phyloP scores from a whole-genome alignment of 2,329 filamentous ascomycete genomes.

The Colletotrichum truncatum region DNA sequence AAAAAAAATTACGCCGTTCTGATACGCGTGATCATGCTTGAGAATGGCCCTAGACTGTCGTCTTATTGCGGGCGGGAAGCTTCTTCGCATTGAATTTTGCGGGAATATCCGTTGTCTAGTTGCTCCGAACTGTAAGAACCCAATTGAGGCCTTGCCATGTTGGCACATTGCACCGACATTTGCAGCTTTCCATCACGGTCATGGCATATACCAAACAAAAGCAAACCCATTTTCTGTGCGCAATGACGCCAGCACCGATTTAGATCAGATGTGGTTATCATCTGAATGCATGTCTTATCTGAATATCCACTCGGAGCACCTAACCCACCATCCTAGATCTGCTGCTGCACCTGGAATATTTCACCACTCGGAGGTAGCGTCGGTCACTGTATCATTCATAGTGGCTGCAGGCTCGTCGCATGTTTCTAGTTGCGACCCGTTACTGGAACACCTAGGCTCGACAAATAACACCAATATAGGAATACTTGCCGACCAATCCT shows the following conservation, averaged over 20 bases:
- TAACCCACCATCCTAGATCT: neutral
- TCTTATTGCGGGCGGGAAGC: conserved; percentile 6
- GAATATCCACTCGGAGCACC: neutral
- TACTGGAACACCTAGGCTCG: neutral
- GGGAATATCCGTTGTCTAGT: conserved; percentile 20
- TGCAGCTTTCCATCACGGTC: neutral
- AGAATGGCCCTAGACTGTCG: neutral
- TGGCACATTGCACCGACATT: neutral
- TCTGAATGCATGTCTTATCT: conserved; percentile 7
- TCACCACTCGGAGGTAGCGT: neutral
- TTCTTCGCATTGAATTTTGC: conserved; percentile 7
- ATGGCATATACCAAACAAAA: neutral
- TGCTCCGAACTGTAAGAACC: conserved; percentile 7
- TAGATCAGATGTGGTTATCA: neutral
- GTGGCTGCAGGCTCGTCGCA: neutral
- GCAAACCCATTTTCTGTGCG: neutral
- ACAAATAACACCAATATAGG: neutral
- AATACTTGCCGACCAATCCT: neutral
- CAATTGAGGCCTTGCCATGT: neutral
- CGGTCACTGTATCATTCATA: neutral
- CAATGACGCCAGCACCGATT: neutral
- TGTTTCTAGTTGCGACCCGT: conserved; percentile 9
- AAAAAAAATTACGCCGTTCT: neutral
- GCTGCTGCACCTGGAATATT: neutral
- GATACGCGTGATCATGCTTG: neutral